Base-by-base conservation (phyloP, 345 rosid genomes). In the Microthlaspi erraticum region DNA sequence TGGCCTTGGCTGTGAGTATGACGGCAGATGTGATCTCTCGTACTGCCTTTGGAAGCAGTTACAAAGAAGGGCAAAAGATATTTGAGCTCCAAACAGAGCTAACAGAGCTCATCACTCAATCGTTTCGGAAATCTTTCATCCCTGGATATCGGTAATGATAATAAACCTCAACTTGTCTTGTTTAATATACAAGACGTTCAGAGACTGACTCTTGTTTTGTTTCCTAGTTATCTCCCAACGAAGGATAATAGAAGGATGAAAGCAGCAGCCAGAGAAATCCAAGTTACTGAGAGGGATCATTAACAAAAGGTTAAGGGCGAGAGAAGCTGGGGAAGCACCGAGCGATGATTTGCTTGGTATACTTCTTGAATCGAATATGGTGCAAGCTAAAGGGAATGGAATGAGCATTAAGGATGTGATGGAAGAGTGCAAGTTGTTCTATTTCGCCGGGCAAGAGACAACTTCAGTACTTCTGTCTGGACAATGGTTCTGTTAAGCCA, bases 21-120 rank as follows among this genome's bases (percentile, higher is more conserved):
- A 69, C 87, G 0, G 36, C 60, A 2, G 85, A 83, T 58, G 81
- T 61, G 14, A 83, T 83, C 64, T 83, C 87, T 31, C 80, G 77
- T 52, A 79, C 88, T 6, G 84, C 84, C 51, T 90, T 90, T 57
- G 96, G 93, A 0, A 88, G 88, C 34, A 88, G 83, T 74, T 86
- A 83, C 26, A 84, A 81, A 72, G 89, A 88, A 61, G 97, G 97
- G 2, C 86, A 75, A 38, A 83, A 75, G 54, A 82, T 88, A 42
- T 90, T 90, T 52, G 58, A 79, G 43, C 79, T 90, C 11, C 80
- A 82, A 26, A 49, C 65, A 0, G 83, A 81, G 26, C 80, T 82
- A 60, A 73, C 75, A 37, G 6, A 54, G 10, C 75, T 81, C 11
- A 12, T 80, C 13, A 53, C 63, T 1, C 69, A 80, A 71, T 60